These are phyloP conservation scores for Coemansia sp. DNA, from an alignment of 192 early-diverging fungal genomes.

Conservation along the genomic window DNA sequence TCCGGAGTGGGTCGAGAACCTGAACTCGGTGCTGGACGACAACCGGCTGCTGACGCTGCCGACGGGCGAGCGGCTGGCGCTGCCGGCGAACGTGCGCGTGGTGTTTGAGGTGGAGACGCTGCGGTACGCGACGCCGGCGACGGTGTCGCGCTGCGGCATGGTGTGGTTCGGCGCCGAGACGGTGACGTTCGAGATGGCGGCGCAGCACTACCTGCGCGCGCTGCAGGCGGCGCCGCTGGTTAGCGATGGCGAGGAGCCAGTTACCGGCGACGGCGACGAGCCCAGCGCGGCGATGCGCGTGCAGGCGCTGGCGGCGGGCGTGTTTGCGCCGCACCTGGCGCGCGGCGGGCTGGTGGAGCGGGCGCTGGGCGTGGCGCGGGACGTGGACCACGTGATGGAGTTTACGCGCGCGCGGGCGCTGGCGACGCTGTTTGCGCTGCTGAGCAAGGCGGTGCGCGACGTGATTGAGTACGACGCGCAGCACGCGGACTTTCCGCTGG, in stretches of 20 bases:
- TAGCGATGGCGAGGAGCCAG: conserved; percentile 54
- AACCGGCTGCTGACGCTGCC: conserved; percentile 96
- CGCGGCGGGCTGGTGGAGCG: conserved; percentile 71
- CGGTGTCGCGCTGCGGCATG: conserved; percentile 99
- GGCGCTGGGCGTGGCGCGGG: conserved; percentile 63
- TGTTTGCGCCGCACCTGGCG: conserved; percentile 68
- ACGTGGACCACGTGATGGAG: conserved; percentile 96
- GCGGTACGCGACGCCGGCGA: conserved; percentile 95
- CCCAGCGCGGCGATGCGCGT: conserved; percentile 60
- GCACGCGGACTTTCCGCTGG: conserved; percentile 94
- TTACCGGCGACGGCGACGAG: conserved; percentile 30
- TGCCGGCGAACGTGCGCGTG: conserved; percentile 94
- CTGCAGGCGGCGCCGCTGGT: conserved; percentile 70
- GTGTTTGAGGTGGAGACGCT: conserved; percentile 99
- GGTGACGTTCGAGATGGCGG: conserved; percentile 72
- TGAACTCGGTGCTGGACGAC: conserved; percentile 92
- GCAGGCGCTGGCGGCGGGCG: conserved; percentile 73
- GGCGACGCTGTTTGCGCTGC: conserved; percentile 81
- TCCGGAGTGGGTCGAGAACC: conserved; percentile 99
- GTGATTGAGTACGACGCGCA: conserved; percentile 87
- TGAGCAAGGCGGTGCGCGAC: conserved; percentile 80
- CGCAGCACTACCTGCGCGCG: conserved; percentile 77
- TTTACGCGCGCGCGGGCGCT: conserved; percentile 84
- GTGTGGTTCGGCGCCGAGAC: conserved; percentile 98
- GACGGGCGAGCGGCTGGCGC: conserved; percentile 93